Evolutionary conservation across 2,329 filamentous ascomycete genomes (phyloP).

Genomic region (Daldinia sp.): DNA sequence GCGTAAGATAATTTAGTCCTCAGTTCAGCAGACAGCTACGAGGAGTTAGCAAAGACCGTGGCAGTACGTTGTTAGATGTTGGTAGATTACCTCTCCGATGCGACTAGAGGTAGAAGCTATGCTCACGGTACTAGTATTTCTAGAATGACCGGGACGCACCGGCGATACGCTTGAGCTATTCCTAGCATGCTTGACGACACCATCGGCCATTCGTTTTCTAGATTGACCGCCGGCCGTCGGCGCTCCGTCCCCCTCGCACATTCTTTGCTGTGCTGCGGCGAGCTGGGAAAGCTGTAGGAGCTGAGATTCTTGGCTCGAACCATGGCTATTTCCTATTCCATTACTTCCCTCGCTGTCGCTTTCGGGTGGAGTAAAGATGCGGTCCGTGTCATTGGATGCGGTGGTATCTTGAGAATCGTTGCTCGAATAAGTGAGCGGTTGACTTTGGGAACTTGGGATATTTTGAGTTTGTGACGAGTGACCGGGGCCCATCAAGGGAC

Average conservation of each 20-base stretch:
- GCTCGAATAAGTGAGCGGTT: slow-evolving; percentile 46
- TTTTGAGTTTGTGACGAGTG: slow-evolving; percentile 24
- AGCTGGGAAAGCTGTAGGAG: slow-evolving; percentile 66
- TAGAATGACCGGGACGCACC: slow-evolving; percentile 65
- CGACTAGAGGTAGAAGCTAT: slow-evolving; percentile 69
- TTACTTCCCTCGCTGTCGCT: slow-evolving; percentile 54
- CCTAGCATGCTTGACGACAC: slow-evolving; percentile 68
- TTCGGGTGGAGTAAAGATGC: slow-evolving; percentile 54
- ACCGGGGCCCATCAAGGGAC: slow-evolving; percentile 13
- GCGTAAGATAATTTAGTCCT: slow-evolving; percentile 89
- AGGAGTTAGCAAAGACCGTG: slow-evolving; percentile 32
- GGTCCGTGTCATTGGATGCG: slow-evolving; percentile 51
- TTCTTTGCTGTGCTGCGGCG: slow-evolving; percentile 62
- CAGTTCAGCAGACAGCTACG: slow-evolving; percentile 63
- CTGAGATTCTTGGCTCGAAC: slow-evolving; percentile 64
- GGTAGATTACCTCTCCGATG: slow-evolving; percentile 76
- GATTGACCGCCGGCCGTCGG: slow-evolving; percentile 49
- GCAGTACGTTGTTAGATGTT: slow-evolving; percentile 32
- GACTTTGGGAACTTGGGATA: slow-evolving; percentile 36
- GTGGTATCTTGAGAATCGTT: slow-evolving; percentile 56
- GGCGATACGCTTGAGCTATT: slow-evolving; percentile 56
- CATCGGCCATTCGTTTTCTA: slow-evolving; percentile 81
- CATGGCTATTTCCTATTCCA: slow-evolving; percentile 50
- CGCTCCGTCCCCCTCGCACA: slow-evolving; percentile 51
- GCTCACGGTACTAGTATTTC: slow-evolving; percentile 75